Conservation (phyloP, 2,329 filamentous ascomycete genomes). For the Cercospora canescens region DNA sequence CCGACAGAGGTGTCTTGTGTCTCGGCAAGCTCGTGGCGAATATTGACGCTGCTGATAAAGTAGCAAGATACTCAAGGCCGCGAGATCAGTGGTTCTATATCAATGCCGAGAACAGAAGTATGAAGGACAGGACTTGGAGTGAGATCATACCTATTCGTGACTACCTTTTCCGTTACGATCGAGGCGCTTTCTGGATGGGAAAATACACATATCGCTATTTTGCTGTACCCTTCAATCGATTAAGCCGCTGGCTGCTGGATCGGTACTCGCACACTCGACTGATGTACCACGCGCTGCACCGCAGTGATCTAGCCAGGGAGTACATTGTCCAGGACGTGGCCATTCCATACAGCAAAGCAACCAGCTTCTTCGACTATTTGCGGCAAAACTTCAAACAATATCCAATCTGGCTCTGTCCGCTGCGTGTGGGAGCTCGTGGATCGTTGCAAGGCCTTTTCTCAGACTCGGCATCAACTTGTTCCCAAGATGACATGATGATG, state of each 20-base stretch:
- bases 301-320: neutral
- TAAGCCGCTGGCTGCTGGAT: conserved; percentile 56
- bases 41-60: neutral
- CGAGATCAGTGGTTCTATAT: conserved; percentile 73
- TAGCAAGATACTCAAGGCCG: conserved; percentile 52
- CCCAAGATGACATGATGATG: conserved; percentile 27
- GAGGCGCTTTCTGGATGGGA: conserved; percentile 65
- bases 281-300: conserved; percentile 55
- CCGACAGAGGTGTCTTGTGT: conserved; percentile 42
- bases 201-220: conserved; percentile 62
- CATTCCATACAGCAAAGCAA: conserved; percentile 53
- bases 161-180: conserved; percentile 63
- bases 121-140: neutral
- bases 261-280: conserved; percentile 59
- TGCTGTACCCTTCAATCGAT: conserved; percentile 57
- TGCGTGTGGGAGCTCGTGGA: neutral
- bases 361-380: conserved; percentile 54
- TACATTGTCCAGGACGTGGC: conserved; percentile 62
- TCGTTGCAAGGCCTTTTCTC: neutral
- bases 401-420: conserved; percentile 61
- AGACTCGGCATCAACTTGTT: neutral
- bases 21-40: conserved; percentile 37
- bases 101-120: conserved; percentile 53
- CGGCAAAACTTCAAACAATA: conserved; percentile 50
- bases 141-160: conserved; percentile 46